phyloP scores from a whole-genome alignment of 208 protist species.

The Leishmania turanica region DNA sequence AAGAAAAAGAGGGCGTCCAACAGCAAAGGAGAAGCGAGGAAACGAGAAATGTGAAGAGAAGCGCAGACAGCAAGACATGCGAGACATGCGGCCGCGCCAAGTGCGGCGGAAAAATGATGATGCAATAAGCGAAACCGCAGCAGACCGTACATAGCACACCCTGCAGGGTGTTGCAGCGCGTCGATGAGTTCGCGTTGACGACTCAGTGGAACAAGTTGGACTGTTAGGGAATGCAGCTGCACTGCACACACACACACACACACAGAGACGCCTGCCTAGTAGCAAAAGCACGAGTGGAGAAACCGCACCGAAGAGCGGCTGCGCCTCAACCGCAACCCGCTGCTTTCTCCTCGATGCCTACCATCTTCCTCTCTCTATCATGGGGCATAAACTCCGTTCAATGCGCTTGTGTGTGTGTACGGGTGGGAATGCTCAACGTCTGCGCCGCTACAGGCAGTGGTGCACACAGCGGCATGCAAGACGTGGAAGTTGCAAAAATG shows the following conservation, averaged over 20 bases:
- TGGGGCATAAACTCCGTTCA: not conserved
- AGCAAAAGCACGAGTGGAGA: not conserved
- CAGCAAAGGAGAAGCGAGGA: not conserved
- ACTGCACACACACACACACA: not conserved
- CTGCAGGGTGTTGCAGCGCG: not conserved
- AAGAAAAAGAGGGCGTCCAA: not conserved
- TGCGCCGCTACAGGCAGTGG: not conserved
- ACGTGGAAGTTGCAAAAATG: not conserved
- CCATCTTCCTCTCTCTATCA: not conserved
- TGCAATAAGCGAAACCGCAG: not conserved
- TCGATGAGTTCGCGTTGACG: not conserved
- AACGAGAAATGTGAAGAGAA: not conserved
- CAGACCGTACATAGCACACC: not conserved
- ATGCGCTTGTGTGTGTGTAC: not conserved
- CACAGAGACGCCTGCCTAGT: not conserved
- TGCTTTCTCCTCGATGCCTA: not conserved
- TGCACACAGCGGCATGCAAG: not conserved
- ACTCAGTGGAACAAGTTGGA: not conserved
- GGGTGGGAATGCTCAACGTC: not conserved
- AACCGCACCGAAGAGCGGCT: not conserved
- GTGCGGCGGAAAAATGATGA: not conserved
- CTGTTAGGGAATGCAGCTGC: not conserved
- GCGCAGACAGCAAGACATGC: not conserved
- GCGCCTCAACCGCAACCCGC: not conserved
- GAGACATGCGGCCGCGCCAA: not conserved